These are phyloP conservation scores for Rubia yunnanensis DNA, from an alignment of 257 asterid species.

Conservation along the genomic window DNA sequence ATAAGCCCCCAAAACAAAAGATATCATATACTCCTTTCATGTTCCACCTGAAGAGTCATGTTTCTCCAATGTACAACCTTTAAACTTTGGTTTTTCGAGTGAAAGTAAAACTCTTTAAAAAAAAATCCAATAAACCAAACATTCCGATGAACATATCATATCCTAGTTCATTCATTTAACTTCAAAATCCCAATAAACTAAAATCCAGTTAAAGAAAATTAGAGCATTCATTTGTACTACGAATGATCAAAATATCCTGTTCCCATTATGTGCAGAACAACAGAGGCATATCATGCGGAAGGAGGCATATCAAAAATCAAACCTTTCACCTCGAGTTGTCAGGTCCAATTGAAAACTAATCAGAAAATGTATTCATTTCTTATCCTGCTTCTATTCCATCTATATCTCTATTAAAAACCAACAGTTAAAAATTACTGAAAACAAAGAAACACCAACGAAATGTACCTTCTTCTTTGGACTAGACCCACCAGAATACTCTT, in stretches of 20 bases:
- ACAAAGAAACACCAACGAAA: background rate
- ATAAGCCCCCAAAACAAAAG: background rate
- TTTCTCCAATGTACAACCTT: no score
- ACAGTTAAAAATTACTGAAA: background rate
- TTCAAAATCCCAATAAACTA: no score
- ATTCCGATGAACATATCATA: no score
- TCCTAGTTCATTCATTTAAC: no score
- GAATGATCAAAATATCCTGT: background rate
- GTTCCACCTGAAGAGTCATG: no score
- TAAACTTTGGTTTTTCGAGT: background rate
- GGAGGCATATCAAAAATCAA: background rate
- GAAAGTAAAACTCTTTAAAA: background rate
- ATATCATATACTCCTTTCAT: background rate
- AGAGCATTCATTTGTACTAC: background rate
- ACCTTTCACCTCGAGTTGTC: background rate
- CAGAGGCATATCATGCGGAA: background rate
- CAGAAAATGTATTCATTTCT: no score
- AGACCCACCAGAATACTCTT: constrained; percentile 30
- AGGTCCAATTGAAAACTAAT: background rate
- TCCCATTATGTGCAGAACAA: background rate
- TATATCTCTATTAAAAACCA: no score
- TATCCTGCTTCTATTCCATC: no score
- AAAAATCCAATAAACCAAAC: background rate
- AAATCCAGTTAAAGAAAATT: background rate
- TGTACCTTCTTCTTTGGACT: constrained; percentile 40